Evolutionary conservation across 2,329 filamentous ascomycete species (phyloP).

Genomic region (Stylonectria norvegica): DNA sequence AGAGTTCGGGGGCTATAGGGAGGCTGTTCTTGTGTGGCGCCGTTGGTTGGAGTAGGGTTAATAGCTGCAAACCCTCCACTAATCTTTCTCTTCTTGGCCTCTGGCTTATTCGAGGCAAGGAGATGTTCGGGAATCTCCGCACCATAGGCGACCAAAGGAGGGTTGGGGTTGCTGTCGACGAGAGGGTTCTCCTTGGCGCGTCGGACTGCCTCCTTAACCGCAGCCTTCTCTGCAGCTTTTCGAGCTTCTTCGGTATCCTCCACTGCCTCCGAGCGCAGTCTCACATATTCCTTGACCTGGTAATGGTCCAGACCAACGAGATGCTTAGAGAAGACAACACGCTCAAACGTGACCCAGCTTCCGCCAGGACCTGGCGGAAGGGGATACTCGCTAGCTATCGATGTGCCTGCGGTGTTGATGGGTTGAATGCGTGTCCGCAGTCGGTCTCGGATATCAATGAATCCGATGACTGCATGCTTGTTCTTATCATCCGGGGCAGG

Average conservation of each 20-base stretch:
- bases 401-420: constrained; percentile 45
- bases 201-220: constrained; percentile 46
- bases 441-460: constrained; percentile 59
- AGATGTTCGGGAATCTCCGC: constrained; percentile 44
- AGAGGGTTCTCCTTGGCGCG: constrained; percentile 43
- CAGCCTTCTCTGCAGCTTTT: constrained; percentile 37
- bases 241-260: constrained; percentile 39
- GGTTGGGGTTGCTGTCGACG: constrained; percentile 40
- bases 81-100: constrained; percentile 47
- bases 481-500: constrained; percentile 43
- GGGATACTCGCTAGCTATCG: constrained; percentile 44
- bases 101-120: constrained; percentile 33
- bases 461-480: constrained; percentile 59
- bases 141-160: constrained; percentile 50
- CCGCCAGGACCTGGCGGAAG: constrained; percentile 57
- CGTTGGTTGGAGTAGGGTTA: constrained; percentile 27
- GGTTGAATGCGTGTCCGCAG: constrained; percentile 57
- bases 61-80: constrained; percentile 36
- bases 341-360: constrained; percentile 62
- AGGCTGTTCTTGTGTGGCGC: constrained; percentile 18
- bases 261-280: constrained; percentile 43
- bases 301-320: constrained; percentile 54
- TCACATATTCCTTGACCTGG: constrained; percentile 61
- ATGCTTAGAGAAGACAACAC: constrained; percentile 56
- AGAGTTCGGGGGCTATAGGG: constrained; percentile 19